These are phyloP conservation scores for Ascobolus immersus DNA, from an alignment of 495 filamentous ascomycete species.

Conservation along the genomic window DNA sequence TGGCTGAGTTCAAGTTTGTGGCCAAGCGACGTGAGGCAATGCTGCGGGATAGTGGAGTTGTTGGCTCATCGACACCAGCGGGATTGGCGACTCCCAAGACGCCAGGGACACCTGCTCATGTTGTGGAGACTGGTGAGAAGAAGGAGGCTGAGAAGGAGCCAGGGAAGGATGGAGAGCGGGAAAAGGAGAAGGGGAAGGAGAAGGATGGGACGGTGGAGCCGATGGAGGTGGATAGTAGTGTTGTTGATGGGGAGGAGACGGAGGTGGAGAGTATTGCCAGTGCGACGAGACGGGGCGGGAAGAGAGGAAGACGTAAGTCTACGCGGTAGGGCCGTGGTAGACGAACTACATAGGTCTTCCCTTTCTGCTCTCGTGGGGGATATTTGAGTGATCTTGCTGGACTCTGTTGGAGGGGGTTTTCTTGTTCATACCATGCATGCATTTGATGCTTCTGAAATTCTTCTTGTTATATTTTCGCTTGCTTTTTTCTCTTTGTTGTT, in stretches of 20 bases:
- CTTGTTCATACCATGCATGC: too few species aligned
- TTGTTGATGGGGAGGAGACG: background rate
- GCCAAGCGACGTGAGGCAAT: constrained; percentile 21
- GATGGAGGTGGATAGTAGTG: background rate
- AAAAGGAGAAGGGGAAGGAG: constrained; percentile 8
- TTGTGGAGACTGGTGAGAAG: background rate
- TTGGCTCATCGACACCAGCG: background rate
- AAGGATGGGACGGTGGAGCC: constrained; percentile 9
- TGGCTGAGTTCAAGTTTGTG: constrained; percentile 22
- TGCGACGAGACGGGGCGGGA: too few species aligned
- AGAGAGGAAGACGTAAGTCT: constrained; percentile 10
- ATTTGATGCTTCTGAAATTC: too few species aligned
- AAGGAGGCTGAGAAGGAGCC: background rate
- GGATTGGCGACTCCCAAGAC: background rate
- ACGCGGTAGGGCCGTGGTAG: background rate
- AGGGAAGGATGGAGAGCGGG: background rate
- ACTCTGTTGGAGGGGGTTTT: too few species aligned
- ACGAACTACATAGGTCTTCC: too few species aligned
- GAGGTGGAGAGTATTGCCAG: background rate
- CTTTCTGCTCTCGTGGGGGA: too few species aligned
- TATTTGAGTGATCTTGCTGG: too few species aligned
- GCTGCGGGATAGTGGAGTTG: constrained; percentile 2
- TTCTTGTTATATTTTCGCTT: too few species aligned
- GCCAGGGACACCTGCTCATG: background rate
- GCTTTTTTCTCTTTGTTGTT: too few species aligned